Evolutionary conservation across 805 yeast genomes (phyloP).

Genomic region (Aciculoconidium aculeatum): DNA sequence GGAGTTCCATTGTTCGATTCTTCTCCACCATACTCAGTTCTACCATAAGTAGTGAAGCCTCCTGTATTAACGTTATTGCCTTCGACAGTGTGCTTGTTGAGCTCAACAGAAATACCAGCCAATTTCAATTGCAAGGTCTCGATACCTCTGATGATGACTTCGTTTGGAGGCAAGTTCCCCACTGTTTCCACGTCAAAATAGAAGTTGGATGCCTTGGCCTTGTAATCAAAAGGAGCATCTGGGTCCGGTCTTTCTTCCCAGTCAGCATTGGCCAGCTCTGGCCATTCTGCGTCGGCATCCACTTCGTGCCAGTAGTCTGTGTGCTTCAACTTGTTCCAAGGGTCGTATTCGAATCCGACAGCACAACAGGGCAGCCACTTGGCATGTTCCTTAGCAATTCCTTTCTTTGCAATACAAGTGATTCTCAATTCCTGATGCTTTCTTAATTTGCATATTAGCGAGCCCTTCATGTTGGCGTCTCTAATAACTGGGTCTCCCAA

Average conservation of each 20-base stretch:
- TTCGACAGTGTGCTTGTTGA: conserved; percentile 42
- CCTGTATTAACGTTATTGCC: conserved; percentile 39
- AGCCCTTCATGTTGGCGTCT: conserved; percentile 74
- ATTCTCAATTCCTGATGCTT: conserved; percentile 87
- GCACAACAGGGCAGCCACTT: conserved; percentile 98
- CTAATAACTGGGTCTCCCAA: conserved; percentile 84
- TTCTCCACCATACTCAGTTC: conserved; percentile 16
- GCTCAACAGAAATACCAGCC: conserved; percentile 76
- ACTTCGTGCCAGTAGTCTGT: conserved; percentile 97
- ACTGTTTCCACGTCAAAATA: conserved; percentile 91
- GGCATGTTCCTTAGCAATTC: conserved; percentile 95
- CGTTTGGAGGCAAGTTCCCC: conserved; percentile 84
- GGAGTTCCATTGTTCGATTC: conserved; percentile 28
- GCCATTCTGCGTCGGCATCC: conserved; percentile 89
- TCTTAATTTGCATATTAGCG: conserved; percentile 84
- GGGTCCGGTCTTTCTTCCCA: conserved; percentile 95
- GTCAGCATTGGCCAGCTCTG: conserved; percentile 77
- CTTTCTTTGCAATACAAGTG: conserved; percentile 94
- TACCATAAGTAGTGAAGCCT: conserved; percentile 44
- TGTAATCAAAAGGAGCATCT: conserved; percentile 79
- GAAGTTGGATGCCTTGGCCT: conserved; percentile 73
- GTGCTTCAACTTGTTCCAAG: conserved; percentile 96
- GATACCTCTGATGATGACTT: conserved; percentile 81
- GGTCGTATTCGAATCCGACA: conserved; percentile 94
- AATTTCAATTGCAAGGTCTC: conserved; percentile 82